Evolutionary conservation across 2,329 filamentous ascomycete species (phyloP).

Genomic region (Hypoxylon sp.): DNA sequence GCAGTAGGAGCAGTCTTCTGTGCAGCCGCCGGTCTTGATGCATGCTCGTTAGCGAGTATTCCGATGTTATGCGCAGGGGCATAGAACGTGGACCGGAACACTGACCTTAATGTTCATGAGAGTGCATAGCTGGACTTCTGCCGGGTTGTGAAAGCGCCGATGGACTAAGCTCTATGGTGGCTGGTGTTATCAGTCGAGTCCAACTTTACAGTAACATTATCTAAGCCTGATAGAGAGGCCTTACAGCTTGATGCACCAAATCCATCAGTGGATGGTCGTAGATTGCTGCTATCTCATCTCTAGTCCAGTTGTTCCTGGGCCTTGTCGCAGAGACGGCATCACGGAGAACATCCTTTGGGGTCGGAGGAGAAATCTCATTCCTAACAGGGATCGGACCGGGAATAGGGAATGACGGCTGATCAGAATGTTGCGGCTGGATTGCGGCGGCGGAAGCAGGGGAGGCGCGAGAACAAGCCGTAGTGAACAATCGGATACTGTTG

Average conservation of each 20-base stretch:
- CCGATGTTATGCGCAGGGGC: background rate
- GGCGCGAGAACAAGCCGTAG: slow-evolving; percentile 28
- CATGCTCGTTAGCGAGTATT: background rate
- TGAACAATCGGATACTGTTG: slow-evolving; percentile 33
- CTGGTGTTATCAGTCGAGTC: slow-evolving; percentile 33
- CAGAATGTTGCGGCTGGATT: slow-evolving; percentile 25
- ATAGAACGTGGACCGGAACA: background rate
- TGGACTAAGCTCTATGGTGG: slow-evolving; percentile 77
- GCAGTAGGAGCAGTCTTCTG: slow-evolving; percentile 94
- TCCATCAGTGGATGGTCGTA: slow-evolving; percentile 88
- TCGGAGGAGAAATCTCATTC: slow-evolving; percentile 15
- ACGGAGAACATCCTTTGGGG: slow-evolving; percentile 55
- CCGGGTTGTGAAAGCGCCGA: slow-evolving; percentile 86
- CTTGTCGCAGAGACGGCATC: slow-evolving; percentile 72
- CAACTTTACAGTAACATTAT: background rate
- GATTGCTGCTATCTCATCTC: slow-evolving; percentile 83
- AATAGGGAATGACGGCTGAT: slow-evolving; percentile 33
- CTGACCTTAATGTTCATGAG: slow-evolving; percentile 86
- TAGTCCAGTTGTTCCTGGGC: slow-evolving; percentile 83
- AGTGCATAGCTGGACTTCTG: slow-evolving; percentile 91
- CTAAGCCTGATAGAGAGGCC: slow-evolving; percentile 47
- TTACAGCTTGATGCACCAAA: slow-evolving; percentile 80
- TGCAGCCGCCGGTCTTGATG: slow-evolving; percentile 84
- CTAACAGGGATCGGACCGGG: slow-evolving; percentile 22
- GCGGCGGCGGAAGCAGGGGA: slow-evolving; percentile 34